Conservation (phyloP, 306 rosid genomes). For the Arachis stenosperma region DNA sequence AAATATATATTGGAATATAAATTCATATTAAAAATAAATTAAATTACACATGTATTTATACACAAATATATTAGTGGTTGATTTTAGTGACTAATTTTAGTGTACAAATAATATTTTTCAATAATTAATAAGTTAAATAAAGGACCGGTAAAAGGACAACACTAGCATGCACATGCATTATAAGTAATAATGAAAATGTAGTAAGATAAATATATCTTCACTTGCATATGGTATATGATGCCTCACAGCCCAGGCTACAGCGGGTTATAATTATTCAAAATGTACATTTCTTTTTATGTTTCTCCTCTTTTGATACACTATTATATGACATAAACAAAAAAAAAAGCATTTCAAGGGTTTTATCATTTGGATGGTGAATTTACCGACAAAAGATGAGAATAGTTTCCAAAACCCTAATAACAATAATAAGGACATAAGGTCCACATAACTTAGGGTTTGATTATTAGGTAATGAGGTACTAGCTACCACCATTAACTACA, state of each 20-base stretch:
- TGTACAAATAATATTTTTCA: too few species aligned
- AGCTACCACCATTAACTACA: neutral
- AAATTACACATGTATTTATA: too few species aligned
- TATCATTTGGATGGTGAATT: conserved; percentile 14
- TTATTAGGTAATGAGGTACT: neutral
- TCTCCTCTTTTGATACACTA: conserved; percentile 33
- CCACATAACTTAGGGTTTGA: conserved; percentile 32
- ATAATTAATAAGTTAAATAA: conserved; percentile 19
- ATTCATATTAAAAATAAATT: too few species aligned
- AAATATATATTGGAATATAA: too few species aligned
- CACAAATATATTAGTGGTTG: too few species aligned
- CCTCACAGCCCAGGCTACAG: conserved; percentile 22
- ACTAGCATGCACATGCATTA: conserved; percentile 9
- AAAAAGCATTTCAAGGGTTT: neutral
- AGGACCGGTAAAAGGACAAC: conserved; percentile 29
- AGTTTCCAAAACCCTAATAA: conserved; percentile 13
- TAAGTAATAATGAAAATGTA: conserved; percentile 7
- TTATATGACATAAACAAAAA: conserved; percentile 6
- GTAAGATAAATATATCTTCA: conserved; percentile 35
- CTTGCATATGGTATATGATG: conserved; percentile 36
- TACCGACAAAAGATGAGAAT: conserved; percentile 22
- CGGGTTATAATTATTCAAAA: conserved; percentile 10
- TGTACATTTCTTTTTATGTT: conserved; percentile 5
- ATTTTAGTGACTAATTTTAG: too few species aligned
- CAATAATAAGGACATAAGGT: conserved; percentile 20